Conservation (phyloP, 2,329 filamentous ascomycete species). For the Pseudocercospora fijiensis region DNA sequence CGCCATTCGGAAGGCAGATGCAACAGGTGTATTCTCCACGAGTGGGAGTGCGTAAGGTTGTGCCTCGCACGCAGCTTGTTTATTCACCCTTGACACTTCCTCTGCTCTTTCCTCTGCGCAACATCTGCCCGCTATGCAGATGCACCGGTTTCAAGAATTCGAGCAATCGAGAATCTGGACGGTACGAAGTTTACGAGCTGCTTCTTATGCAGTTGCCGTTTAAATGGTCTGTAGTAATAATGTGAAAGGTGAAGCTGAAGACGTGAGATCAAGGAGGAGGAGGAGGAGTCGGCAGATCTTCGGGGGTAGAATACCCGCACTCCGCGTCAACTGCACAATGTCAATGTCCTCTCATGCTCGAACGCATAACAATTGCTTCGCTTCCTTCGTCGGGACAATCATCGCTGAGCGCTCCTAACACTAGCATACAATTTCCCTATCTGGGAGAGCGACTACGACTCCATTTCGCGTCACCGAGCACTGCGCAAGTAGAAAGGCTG, state of each 20-base stretch:
- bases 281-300: not conserved
- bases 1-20: not conserved
- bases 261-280: not conserved
- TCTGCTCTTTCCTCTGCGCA: not conserved
- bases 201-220: not conserved
- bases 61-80: not conserved
- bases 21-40: not conserved
- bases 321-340: not conserved
- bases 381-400: not conserved
- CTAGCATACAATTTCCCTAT: not conserved
- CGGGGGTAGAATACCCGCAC: too few species aligned
- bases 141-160: not conserved
- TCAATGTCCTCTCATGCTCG: not conserved
- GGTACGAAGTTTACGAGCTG: not conserved
- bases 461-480: not conserved
- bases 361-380: not conserved
- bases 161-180: not conserved
- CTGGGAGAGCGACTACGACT: not conserved
- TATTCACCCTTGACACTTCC: not conserved
- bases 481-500: too few species aligned
- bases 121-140: not conserved
- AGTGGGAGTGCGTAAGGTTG: not conserved
- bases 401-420: not conserved
- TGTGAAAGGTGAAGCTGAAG: not conserved
- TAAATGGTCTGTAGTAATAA: not conserved